Percentiles rank a stretch among this genome's conserved stretches.
phyloP scores from a whole-genome alignment of 1,139 yeast genomes.

The Pichia sp. region DNA sequence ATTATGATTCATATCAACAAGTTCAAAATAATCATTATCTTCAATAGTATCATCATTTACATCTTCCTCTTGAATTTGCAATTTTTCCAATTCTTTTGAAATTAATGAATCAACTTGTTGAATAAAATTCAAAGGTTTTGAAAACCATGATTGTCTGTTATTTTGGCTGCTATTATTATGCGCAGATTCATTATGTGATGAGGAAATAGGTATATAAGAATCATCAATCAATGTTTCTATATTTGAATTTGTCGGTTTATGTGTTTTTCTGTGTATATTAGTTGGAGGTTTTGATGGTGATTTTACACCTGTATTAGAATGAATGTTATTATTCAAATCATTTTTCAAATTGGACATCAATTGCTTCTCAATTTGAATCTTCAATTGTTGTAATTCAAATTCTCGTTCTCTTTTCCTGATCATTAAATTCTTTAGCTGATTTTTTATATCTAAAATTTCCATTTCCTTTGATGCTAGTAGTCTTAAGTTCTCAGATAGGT shows the following conservation, averaged over 20 bases:
- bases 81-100: slow-evolving; percentile 59
- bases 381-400: slow-evolving; percentile 34
- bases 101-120: slow-evolving; percentile 65
- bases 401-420: slow-evolving; percentile 30
- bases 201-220: slow-evolving; percentile 4
- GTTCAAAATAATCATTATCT: not conserved
- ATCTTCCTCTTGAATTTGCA: slow-evolving; percentile 33
- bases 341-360: slow-evolving; percentile 31
- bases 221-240: slow-evolving; percentile 22
- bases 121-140: slow-evolving; percentile 54
- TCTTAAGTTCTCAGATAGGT: slow-evolving; percentile 48
- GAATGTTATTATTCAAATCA: not conserved
- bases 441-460: slow-evolving; percentile 52
- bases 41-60: slow-evolving; percentile 11
- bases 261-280: slow-evolving; percentile 13
- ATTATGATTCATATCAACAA: not conserved
- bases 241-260: slow-evolving; percentile 13
- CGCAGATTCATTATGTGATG: not conserved
- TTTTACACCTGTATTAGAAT: no score
- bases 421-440: slow-evolving; percentile 35
- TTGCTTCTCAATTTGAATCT: slow-evolving; percentile 42
- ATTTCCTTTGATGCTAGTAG: slow-evolving; percentile 56
- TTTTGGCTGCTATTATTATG: not conserved
- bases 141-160: slow-evolving; percentile 33
- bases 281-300: slow-evolving; percentile 17